Evolutionary conservation across 805 yeast genomes (phyloP).

Genomic region (Zygosaccharomyces bailii): DNA sequence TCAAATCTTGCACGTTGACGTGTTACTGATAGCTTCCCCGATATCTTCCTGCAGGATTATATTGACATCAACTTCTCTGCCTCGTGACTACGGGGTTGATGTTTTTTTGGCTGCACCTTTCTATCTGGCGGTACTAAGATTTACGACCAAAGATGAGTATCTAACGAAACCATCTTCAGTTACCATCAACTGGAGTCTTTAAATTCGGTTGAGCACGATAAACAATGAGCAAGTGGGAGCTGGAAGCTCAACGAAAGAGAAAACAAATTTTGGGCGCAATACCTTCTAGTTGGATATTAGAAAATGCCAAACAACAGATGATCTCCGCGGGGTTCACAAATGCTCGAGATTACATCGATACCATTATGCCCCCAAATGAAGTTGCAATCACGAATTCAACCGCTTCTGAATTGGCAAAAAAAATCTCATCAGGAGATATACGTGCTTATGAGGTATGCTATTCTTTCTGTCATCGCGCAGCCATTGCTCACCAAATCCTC

Average conservation of each 20-base stretch:
- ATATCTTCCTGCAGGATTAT: no score
- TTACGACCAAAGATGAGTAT: background rate
- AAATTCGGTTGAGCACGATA: background rate
- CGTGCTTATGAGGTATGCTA: conserved; percentile 16
- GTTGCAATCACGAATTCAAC: conserved; percentile 21
- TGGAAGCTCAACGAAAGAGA: conserved; percentile 15
- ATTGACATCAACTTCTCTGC: no score
- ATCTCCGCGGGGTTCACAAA: conserved; percentile 12
- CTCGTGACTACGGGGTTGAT: no score
- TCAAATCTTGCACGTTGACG: no score
- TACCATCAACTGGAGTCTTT: background rate
- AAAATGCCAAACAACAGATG: conserved; percentile 10
- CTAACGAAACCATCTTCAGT: background rate
- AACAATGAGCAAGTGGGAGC: conserved; percentile 17
- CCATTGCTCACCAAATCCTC: conserved; percentile 50
- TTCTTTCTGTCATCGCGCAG: conserved; percentile 57
- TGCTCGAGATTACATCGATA: conserved; percentile 17
- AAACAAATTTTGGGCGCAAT: conserved; percentile 16
- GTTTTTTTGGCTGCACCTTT: background rate
- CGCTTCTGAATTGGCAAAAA: conserved; percentile 13
- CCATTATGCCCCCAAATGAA: conserved; percentile 15
- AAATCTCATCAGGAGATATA: conserved; percentile 5
- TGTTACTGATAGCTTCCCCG: no score
- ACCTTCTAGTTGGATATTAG: conserved; percentile 21
- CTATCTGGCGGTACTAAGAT: background rate